Conservation (phyloP, 257 asterid species). For the Nicotiana knightiana region DNA sequence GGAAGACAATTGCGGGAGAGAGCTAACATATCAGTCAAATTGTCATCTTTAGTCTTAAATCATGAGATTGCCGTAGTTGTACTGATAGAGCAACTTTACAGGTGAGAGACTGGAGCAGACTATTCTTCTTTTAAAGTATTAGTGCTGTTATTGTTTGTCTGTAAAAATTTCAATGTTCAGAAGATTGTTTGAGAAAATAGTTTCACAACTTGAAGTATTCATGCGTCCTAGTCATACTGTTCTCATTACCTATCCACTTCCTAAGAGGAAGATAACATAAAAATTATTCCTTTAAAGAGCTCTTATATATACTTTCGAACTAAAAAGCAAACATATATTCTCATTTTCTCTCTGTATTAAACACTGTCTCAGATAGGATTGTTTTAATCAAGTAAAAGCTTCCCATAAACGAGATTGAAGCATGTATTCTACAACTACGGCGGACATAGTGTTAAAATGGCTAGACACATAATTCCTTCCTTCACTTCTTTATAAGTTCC, state of each 20-base stretch:
- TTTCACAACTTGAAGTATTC: background rate
- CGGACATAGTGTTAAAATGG: background rate
- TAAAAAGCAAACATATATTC: background rate
- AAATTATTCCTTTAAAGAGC: background rate
- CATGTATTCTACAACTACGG: background rate
- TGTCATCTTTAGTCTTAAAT: slow-evolving; percentile 75
- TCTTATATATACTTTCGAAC: background rate
- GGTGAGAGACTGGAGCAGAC: slow-evolving; percentile 27
- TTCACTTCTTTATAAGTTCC: background rate
- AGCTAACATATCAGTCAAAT: slow-evolving; percentile 52
- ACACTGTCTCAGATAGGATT: background rate
- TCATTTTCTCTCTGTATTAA: background rate
- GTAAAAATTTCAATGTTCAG: background rate
- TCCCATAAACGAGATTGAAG: background rate
- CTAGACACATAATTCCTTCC: background rate
- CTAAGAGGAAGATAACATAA: background rate
- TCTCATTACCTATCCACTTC: background rate
- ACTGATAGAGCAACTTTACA: slow-evolving; percentile 75
- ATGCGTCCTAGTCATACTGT: background rate
- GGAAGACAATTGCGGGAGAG: slow-evolving; percentile 61
- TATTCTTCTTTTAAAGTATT: background rate
- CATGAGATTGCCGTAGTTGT: slow-evolving; percentile 85
- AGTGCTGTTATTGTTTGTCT: background rate
- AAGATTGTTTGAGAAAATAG: background rate
- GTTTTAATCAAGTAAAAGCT: background rate